Conservation (phyloP, 768 basidiomycete genomes). For the Mycena galericulata region DNA sequence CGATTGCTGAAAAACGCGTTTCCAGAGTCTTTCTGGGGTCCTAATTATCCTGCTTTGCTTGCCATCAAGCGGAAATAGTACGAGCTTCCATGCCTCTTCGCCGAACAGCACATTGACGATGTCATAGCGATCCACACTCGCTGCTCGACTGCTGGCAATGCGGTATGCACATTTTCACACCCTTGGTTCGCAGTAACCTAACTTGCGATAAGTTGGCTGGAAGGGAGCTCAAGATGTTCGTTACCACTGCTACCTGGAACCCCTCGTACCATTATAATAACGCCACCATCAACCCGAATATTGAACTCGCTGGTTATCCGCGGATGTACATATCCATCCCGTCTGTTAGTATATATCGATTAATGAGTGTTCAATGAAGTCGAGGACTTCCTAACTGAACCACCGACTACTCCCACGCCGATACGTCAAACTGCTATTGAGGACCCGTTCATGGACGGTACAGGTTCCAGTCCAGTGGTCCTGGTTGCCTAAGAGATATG, state of each 20-base stretch:
- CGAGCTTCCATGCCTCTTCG: constrained; percentile 23
- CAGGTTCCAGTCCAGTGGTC: constrained; percentile 24
- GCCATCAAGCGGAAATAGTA: constrained; percentile 49
- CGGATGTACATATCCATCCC: constrained; percentile 18
- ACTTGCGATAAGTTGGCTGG: not conserved
- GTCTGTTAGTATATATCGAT: not conserved
- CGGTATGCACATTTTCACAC: constrained; percentile 42
- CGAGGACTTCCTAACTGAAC: constrained; percentile 6
- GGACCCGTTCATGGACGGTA: constrained; percentile 12
- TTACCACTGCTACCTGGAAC: not conserved
- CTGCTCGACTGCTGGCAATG: constrained; percentile 51
- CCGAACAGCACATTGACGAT: not conserved
- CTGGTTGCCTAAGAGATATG: constrained; percentile 7
- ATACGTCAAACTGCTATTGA: constrained; percentile 2
- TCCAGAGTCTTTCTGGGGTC: constrained; percentile 45
- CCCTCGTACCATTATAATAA: no score
- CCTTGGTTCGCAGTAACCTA: not conserved
- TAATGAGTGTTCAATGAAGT: constrained; percentile 33
- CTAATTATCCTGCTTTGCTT: constrained; percentile 45
- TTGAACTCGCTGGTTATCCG: no score
- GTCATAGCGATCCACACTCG: constrained; percentile 41
- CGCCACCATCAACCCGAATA: no score
- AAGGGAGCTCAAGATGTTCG: not conserved
- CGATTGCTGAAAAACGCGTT: not conserved
- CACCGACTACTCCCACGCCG: constrained; percentile 10